Conservation (phyloP, 2,329 filamentous ascomycete species). For the Aureobasidium sp. region DNA sequence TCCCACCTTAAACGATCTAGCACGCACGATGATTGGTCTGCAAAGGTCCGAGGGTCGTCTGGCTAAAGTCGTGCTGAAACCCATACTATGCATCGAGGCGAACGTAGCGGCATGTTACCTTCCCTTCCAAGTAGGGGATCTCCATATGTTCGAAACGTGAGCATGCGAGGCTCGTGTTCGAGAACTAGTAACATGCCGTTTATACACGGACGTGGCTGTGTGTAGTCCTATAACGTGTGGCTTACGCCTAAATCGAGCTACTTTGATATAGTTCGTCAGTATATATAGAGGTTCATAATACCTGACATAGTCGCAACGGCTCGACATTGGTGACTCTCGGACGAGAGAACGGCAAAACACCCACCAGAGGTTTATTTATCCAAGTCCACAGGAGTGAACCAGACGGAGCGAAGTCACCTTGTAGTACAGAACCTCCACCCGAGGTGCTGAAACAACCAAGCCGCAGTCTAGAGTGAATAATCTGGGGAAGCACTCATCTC, state of each 20-base stretch:
- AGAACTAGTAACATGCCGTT: slow-evolving; percentile 2
- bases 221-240: slow-evolving; percentile 1
- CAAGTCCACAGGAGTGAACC: not conserved
- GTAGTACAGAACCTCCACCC: not conserved
- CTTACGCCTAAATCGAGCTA: not conserved
- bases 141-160: slow-evolving; percentile 4
- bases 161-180: slow-evolving; percentile 2
- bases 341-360: not conserved
- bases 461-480: not conserved
- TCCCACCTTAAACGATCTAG: not conserved
- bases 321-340: not conserved
- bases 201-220: not conserved
- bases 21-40: not conserved
- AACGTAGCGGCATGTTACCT: slow-evolving; percentile 1
- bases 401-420: not conserved
- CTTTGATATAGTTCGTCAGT: not conserved
- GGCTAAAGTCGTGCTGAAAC: slow-evolving; percentile 10
- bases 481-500: not conserved
- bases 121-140: not conserved
- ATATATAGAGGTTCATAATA: not conserved
- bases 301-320: not conserved
- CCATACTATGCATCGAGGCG: not conserved
- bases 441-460: slow-evolving; percentile 4
- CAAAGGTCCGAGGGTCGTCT: not conserved
- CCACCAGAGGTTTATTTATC: slow-evolving; percentile 1